Evolutionary conservation across 1,284 basidiomycete species (phyloP).

Genomic region (Ganoderma lingzhi): DNA sequence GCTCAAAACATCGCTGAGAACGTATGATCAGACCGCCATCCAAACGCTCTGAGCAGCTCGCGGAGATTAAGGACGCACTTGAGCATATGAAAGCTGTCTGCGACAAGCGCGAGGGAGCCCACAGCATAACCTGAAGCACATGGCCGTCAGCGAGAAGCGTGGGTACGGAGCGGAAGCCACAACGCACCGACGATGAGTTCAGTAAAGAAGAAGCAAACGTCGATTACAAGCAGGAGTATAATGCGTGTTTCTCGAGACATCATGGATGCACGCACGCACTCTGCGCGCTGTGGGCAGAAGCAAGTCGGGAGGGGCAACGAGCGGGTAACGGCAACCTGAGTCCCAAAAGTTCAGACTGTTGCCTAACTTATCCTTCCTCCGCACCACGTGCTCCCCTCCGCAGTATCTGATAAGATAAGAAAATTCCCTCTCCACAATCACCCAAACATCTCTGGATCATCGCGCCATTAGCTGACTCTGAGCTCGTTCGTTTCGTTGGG

Average conservation of each 20-base stretch:
- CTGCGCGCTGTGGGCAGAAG: neutral
- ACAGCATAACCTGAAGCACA: constrained; percentile 83
- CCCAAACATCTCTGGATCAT: neutral
- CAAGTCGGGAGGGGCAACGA: constrained; percentile 7
- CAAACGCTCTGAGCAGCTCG: neutral
- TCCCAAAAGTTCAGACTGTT: neutral
- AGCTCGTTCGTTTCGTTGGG: neutral
- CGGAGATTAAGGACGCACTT: constrained; percentile 62
- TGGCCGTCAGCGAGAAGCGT: constrained; percentile 11
- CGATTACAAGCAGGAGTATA: constrained; percentile 84
- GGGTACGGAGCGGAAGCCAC: constrained; percentile 4
- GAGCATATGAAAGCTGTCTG: constrained; percentile 99
- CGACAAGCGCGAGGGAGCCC: constrained; percentile 93
- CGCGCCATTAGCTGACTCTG: neutral
- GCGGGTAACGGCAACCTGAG: neutral
- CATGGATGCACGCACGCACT: constrained; percentile 37
- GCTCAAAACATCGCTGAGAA: constrained; percentile 89
- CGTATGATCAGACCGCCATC: constrained; percentile 18
- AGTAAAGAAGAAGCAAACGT: constrained; percentile 91
- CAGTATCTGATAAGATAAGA: constrained; percentile 29
- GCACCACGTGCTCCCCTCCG: neutral
- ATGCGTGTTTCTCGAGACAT: constrained; percentile 83
- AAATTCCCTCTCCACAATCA: neutral
- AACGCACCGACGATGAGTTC: constrained; percentile 84
- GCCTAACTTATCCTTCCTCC: neutral